Base-by-base conservation (phyloP, 2,329 filamentous ascomycete species). In the Cercospora sp. region DNA sequence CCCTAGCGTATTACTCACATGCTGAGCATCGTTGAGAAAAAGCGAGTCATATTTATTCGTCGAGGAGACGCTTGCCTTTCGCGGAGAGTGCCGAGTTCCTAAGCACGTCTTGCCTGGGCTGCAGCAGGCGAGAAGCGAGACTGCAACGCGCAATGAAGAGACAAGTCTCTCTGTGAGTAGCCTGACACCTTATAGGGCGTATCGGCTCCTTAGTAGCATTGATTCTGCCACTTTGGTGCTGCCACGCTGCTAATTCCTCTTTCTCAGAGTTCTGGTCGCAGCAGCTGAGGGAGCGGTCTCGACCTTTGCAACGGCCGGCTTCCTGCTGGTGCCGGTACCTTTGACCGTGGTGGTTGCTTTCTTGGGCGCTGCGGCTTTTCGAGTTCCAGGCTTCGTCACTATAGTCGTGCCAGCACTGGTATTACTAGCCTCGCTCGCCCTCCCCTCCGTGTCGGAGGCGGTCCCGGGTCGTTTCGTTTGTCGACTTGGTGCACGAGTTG, bases 381-480 rank as follows among this genome's bases (percentile, higher is more conserved):
- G 70, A 5, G 68, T 63, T n/a, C 76, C 69, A 4, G 80, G 76
- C 78, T 85, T 75, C 2, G 66, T 75, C 36, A 90, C 83, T 23
- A 91, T 87, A 0, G 90, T 91, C 7, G 87, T 85, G 13, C 85
- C 78, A 20, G 77, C 86, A 77, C 89, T 91, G 5, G 81, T 83
- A 75, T 88, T 88, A 76, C 89, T 91, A 65, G 82, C 83, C 72
- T 81, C 84, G 73, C 89, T 91, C 18, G 69, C 75, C 64, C 73
- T 69, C n/a, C 71, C 73, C 45, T 75, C 75, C 60, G 65, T 61
- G 26, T 73, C 71, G 10, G 60, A 55, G 0, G 83, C 81, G 5
- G 70, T 62, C 9, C 58, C 68, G 61, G 76, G 76, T 48, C 86
- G 84, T 9, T 85, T 84, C 1, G 83, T 82, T 75, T 88, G 77